Evolutionary conservation across 1,284 basidiomycete species (phyloP).

Genomic region (Boletus smithii): DNA sequence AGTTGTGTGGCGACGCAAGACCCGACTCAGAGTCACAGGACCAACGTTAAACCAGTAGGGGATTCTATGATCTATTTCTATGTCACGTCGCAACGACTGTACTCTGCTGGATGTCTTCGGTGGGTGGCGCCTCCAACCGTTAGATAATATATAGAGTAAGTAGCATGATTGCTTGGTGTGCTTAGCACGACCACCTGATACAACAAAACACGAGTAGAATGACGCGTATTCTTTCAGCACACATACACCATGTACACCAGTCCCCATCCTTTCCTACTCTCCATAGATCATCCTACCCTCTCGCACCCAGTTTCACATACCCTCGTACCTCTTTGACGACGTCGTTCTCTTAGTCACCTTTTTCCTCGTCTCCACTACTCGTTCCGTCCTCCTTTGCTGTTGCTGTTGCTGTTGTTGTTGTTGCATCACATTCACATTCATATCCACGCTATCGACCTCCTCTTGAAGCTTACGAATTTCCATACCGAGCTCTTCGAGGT

Average conservation of each 20-base stretch:
- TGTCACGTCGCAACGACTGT: too few species aligned
- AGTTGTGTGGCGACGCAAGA: too few species aligned
- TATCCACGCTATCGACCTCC: conserved; percentile 50
- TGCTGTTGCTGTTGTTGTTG: conserved; percentile 1
- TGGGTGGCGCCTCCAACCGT: too few species aligned
- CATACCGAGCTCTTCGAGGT: conserved; percentile 65
- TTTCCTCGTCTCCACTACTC: conserved; percentile 50
- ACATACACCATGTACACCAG: not conserved
- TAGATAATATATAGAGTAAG: too few species aligned
- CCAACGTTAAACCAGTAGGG: too few species aligned
- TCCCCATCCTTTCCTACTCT: not conserved
- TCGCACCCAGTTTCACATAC: not conserved
- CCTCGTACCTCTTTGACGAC: conserved; percentile 60
- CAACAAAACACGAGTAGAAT: too few species aligned
- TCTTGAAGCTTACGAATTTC: conserved; percentile 75
- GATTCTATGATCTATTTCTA: too few species aligned
- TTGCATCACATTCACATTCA: conserved; percentile 14
- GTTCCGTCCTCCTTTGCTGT: conserved; percentile 51
- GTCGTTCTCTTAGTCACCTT: conserved; percentile 43
- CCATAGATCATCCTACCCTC: not conserved
- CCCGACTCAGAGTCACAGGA: too few species aligned
- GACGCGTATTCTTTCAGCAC: not conserved
- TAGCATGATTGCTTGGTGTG: too few species aligned
- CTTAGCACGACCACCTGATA: too few species aligned
- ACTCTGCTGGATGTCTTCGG: too few species aligned